These are phyloP conservation scores for Meira miltonrushii DNA, from an alignment of 1,284 basidiomycete genomes.

Conservation along the genomic window DNA sequence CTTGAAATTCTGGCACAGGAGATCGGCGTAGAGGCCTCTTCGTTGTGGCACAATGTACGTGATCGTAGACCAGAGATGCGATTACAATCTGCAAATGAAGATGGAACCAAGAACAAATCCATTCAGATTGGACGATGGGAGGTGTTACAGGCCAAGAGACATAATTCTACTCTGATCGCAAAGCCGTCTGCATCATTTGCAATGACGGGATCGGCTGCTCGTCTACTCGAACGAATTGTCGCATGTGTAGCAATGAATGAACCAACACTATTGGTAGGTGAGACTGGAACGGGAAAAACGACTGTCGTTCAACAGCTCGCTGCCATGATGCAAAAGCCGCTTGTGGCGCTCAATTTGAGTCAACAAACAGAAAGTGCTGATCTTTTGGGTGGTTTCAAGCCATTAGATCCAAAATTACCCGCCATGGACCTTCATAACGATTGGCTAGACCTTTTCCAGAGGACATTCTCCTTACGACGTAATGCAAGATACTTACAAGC, in stretches of 20 bases:
- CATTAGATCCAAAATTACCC: conserved; percentile 69
- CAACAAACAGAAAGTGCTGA: conserved; percentile 96
- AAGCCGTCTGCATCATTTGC: conserved; percentile 61
- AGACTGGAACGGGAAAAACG: conserved; percentile 98
- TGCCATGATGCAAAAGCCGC: conserved; percentile 67
- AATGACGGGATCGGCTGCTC: conserved; percentile 77
- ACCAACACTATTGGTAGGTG: conserved; percentile 86
- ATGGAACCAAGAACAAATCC: background rate
- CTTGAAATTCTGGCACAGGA: background rate
- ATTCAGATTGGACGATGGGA: conserved; percentile 17
- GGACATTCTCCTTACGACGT: conserved; percentile 82
- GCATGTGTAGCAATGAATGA: conserved; percentile 70
- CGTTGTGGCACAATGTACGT: conserved; percentile 1
- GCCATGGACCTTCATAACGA: conserved; percentile 69
- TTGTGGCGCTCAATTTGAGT: conserved; percentile 86
- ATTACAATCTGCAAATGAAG: background rate
- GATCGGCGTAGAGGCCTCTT: background rate
- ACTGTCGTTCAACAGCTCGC: conserved; percentile 85
- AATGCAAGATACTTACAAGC: conserved; percentile 82
- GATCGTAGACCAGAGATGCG: background rate
- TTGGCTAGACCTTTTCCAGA: conserved; percentile 78
- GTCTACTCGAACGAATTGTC: conserved; percentile 75
- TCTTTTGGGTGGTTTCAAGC: conserved; percentile 90
- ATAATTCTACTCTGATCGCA: conserved; percentile 10
- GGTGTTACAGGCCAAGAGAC: conserved; percentile 9